Conservation (phyloP, 2,329 filamentous ascomycete genomes). For the Ceratocystis albifundus region DNA sequence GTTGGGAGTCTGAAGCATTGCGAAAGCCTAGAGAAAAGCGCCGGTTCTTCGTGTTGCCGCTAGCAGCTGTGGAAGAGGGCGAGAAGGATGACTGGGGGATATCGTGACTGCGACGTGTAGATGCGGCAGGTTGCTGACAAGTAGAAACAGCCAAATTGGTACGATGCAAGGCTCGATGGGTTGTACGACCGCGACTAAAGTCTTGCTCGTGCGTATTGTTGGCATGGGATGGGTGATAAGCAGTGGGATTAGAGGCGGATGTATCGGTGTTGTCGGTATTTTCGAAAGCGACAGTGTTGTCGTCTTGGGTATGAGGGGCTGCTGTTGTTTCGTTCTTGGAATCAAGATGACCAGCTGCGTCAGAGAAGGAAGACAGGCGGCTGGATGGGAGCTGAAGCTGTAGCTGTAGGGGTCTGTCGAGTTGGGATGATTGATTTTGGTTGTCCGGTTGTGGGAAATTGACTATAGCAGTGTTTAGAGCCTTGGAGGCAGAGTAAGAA, state of each 20-base stretch:
- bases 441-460: background rate
- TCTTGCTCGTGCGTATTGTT: background rate
- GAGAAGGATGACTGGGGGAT: constrained; percentile 12
- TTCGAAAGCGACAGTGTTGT: constrained; percentile 6
- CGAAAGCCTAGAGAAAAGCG: constrained; percentile 68
- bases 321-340: background rate
- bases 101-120: constrained; percentile 24
- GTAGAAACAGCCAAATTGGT: constrained; percentile 22
- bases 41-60: constrained; percentile 39
- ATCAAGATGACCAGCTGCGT: background rate
- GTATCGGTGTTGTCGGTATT: constrained; percentile 3
- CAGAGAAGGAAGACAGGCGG: background rate
- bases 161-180: constrained; percentile 21
- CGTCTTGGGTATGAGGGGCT: background rate
- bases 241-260: constrained; percentile 12
- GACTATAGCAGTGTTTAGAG: background rate
- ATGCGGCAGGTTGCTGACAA: constrained; percentile 26
- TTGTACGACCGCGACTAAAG: constrained; percentile 4
- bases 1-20: constrained; percentile 84
- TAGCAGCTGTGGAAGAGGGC: constrained; percentile 24
- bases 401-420: background rate
- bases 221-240: background rate
- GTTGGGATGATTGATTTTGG: background rate
- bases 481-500: background rate
- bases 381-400: background rate